phyloP scores from a whole-genome alignment of 257 asterid species.

The Solanum etuberosum region DNA sequence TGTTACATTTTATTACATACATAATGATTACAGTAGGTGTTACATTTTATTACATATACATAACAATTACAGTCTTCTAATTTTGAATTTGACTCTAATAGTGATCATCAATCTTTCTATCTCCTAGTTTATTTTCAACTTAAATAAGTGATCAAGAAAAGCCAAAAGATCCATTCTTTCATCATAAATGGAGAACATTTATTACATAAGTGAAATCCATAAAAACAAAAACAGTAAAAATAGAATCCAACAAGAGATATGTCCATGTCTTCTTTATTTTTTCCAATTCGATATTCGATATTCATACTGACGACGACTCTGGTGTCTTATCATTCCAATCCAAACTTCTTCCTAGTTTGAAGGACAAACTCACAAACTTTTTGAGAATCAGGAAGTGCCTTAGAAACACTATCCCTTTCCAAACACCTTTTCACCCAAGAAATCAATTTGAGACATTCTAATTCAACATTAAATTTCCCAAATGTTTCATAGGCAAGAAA shows the following conservation, averaged over 20 bases:
- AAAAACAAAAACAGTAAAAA: neutral
- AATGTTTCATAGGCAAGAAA: neutral
- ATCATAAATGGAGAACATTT: neutral
- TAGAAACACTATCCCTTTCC: constrained; percentile 5
- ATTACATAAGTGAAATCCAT: neutral
- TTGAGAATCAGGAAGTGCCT: neutral
- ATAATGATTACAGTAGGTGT: too few species aligned
- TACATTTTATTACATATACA: too few species aligned
- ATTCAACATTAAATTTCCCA: neutral
- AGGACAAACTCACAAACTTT: neutral
- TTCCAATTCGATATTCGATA: fast-evolving
- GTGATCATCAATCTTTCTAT: too few species aligned
- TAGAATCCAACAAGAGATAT: neutral
- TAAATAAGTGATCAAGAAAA: neutral
- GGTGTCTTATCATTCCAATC: neutral
- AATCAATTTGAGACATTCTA: constrained; percentile 8
- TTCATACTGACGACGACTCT: neutral
- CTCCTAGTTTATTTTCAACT: too few species aligned
- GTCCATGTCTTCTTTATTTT: neutral
- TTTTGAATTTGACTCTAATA: too few species aligned
- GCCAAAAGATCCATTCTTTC: neutral
- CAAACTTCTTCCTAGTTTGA: neutral
- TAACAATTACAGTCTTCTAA: too few species aligned
- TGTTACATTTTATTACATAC: too few species aligned
- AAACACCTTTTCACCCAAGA: constrained; percentile 6